These are phyloP conservation scores for Exophiala sp. DNA, from an alignment of 2,329 filamentous ascomycete species.

Conservation along the genomic window DNA sequence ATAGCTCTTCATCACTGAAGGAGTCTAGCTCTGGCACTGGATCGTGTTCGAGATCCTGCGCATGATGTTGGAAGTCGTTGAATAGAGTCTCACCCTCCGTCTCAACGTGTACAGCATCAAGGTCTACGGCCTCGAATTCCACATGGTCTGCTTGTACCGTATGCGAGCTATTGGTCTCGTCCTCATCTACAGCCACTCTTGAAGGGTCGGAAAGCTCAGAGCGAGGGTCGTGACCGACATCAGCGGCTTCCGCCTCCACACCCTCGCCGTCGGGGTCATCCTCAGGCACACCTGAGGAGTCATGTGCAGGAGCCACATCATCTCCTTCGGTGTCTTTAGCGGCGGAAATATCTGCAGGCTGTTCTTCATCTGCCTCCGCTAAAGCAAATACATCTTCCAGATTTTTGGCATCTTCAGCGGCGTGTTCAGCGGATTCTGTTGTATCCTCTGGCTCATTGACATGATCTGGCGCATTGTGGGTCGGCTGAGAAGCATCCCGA, in stretches of 20 bases:
- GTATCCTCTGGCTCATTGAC: background rate
- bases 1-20: constrained; percentile 23
- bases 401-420: background rate
- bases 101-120: constrained; percentile 1
- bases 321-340: background rate
- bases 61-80: constrained; percentile 7
- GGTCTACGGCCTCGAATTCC: background rate
- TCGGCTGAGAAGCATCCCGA: too few species aligned
- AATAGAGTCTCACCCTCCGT: background rate
- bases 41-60: constrained; percentile 11
- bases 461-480: background rate
- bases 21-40: constrained; percentile 8
- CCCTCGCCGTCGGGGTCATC: constrained; percentile 5
- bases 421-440: background rate
- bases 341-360: background rate
- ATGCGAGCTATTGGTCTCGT: constrained; percentile 19
- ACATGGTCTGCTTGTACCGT: constrained; percentile 12
- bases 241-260: background rate
- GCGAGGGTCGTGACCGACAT: background rate
- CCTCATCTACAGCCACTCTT: constrained; percentile 6
- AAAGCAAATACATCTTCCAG: background rate
- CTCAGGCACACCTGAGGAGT: background rate
- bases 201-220: background rate
- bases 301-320: background rate
- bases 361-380: background rate